Conservation (phyloP, 73 alveolate genomes). For the Paraurostyla sp. region DNA sequence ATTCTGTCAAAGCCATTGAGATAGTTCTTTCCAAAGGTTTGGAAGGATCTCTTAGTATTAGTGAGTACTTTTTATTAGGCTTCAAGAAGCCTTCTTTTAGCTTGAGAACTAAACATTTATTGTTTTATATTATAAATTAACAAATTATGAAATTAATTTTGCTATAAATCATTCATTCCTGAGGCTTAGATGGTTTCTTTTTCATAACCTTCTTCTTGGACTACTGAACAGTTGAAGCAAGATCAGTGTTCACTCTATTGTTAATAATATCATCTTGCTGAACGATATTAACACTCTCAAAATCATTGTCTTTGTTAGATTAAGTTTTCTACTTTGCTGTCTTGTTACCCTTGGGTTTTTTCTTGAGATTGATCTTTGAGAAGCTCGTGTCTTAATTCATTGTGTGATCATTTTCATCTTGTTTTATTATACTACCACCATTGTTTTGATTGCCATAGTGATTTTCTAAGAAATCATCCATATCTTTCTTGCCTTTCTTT, state of each 20-base stretch:
- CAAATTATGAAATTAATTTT: neutral
- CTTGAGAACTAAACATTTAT: neutral
- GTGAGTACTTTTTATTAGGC: neutral
- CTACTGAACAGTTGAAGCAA: too few species aligned
- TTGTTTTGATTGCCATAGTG: too few species aligned
- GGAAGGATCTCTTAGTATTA: neutral
- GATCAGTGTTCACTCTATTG: neutral
- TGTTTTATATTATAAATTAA: conserved; percentile 3
- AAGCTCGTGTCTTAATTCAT: too few species aligned
- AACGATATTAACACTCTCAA: conserved; percentile 14
- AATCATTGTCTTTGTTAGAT: neutral
- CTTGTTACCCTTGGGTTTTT: neutral
- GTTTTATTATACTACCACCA: too few species aligned
- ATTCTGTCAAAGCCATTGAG: conserved; percentile 29
- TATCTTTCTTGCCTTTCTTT: too few species aligned
- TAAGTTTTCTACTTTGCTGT: neutral
- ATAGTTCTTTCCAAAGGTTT: neutral
- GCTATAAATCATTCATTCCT: neutral
- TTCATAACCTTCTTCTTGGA: neutral
- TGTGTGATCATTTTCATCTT: too few species aligned
- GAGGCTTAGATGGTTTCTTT: neutral
- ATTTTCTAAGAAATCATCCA: too few species aligned
- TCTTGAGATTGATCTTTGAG: too few species aligned
- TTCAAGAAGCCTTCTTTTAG: neutral
- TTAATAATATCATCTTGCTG: neutral